A percentile compares a stretch with the other conserved stretches of the same genome.
These are phyloP conservation scores for Colletotrichum incanum DNA, from an alignment of 2,329 filamentous ascomycete species.

Conservation along the genomic window DNA sequence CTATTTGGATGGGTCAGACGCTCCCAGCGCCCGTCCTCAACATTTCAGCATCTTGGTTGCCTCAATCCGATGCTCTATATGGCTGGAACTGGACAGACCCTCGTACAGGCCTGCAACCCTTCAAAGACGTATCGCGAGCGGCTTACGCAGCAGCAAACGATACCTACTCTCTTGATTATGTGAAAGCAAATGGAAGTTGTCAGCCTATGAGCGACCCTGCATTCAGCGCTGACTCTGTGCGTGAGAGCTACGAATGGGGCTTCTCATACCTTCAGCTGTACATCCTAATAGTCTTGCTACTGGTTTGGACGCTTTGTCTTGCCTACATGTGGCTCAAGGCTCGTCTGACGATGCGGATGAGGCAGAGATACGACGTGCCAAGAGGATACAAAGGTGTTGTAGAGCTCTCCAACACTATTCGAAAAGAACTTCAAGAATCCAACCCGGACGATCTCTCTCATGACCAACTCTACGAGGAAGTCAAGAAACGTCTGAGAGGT, in stretches of 20 bases:
- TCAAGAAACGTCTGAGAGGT: conserved; percentile 43
- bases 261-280: conserved; percentile 49
- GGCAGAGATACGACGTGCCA: conserved; percentile 19
- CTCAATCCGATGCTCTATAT: background rate
- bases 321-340: conserved; percentile 45
- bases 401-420: conserved; percentile 28
- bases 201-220: conserved; percentile 39
- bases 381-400: conserved; percentile 35
- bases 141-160: conserved; percentile 22
- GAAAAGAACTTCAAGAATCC: conserved; percentile 39
- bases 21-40: conserved; percentile 42
- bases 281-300: conserved; percentile 33
- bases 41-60: conserved; percentile 34
- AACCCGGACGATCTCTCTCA: conserved; percentile 41
- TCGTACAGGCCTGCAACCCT: conserved; percentile 15
- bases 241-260: conserved; percentile 47
- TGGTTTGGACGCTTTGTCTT: conserved; percentile 46
- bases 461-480: conserved; percentile 42
- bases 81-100: conserved; percentile 38
- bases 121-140: background rate
- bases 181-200: conserved; percentile 44
- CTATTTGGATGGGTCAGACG: conserved; percentile 30
- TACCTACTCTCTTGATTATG: conserved; percentile 43
- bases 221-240: conserved; percentile 4
- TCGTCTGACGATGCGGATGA: conserved; percentile 31